These are phyloP conservation scores for Anastatica hierochuntica DNA, from an alignment of 345 rosid species.

Conservation along the genomic window DNA sequence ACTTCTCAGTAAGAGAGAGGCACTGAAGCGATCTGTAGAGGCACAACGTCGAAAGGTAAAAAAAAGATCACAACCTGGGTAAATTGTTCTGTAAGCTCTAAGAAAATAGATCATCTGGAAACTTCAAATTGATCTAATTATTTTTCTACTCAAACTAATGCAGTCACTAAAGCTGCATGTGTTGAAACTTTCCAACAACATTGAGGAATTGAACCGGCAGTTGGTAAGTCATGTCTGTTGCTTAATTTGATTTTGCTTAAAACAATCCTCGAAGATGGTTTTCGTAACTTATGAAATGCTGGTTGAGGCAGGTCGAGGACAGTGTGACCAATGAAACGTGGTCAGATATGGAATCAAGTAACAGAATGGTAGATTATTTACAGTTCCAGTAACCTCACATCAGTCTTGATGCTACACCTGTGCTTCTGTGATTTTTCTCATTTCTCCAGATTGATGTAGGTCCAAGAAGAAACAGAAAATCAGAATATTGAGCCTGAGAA, in stretches of 20 bases:
- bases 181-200: slow-evolving; percentile 56
- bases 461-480: slow-evolving; percentile 24
- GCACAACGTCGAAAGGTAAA: slow-evolving; percentile 77
- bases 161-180: slow-evolving; percentile 93
- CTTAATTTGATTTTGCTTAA: slow-evolving; percentile 10
- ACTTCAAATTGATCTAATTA: not conserved
- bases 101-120: not conserved
- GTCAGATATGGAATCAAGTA: slow-evolving; percentile 32
- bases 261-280: not conserved
- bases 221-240: slow-evolving; percentile 44
- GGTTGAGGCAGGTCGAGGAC: slow-evolving; percentile 43
- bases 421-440: slow-evolving; percentile 5
- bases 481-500: slow-evolving; percentile 16
- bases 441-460: slow-evolving; percentile 30
- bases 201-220: slow-evolving; percentile 47
- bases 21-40: slow-evolving; percentile 70
- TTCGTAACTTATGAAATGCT: slow-evolving; percentile 7
- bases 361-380: slow-evolving; percentile 19
- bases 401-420: slow-evolving; percentile 15
- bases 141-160: slow-evolving; percentile 14
- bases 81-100: not conserved
- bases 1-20: slow-evolving; percentile 67
- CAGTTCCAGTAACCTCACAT: not conserved
- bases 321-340: slow-evolving; percentile 28
- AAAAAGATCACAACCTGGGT: not conserved